phyloP scores from a whole-genome alignment of 2,329 filamentous ascomycete genomes.

The Penicillium sp. region DNA sequence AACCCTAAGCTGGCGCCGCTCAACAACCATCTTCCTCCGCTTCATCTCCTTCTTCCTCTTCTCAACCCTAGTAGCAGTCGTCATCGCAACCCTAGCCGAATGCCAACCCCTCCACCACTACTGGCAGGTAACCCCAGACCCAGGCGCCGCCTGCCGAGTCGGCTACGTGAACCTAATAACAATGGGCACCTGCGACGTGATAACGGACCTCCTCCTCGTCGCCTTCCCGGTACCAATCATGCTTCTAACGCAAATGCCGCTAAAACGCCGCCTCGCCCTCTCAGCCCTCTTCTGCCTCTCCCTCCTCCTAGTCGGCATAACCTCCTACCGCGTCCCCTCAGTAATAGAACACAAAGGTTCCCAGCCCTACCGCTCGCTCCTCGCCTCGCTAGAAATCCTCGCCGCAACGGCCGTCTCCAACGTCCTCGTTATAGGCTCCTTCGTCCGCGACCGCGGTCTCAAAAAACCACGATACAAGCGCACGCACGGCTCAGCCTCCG shows the following conservation, averaged over 20 bases:
- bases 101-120: constrained; percentile 72
- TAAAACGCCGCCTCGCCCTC: constrained; percentile 75
- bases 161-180: constrained; percentile 83
- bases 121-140: constrained; percentile 82
- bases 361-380: constrained; percentile 82
- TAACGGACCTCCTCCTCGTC: constrained; percentile 84
- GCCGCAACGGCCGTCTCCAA: constrained; percentile 86
- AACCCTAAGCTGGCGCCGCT: constrained; percentile 72
- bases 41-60: constrained; percentile 71
- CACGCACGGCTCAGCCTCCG: constrained; percentile 42
- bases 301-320: constrained; percentile 73
- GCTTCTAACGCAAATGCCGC: constrained; percentile 67
- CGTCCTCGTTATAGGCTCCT: constrained; percentile 83
- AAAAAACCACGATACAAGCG: constrained; percentile 81
- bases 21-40: constrained; percentile 67
- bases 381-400: constrained; percentile 85
- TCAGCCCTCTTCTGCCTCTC: constrained; percentile 79
- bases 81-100: constrained; percentile 78
- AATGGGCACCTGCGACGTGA: constrained; percentile 82
- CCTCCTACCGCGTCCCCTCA: constrained; percentile 73
- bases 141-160: constrained; percentile 78
- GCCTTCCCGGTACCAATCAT: constrained; percentile 89
- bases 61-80: constrained; percentile 73
- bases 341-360: constrained; percentile 67
- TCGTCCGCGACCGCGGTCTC: constrained; percentile 81